Base-by-base conservation (phyloP, 1,139 yeast species). In the Hyphopichia khmerensis region DNA sequence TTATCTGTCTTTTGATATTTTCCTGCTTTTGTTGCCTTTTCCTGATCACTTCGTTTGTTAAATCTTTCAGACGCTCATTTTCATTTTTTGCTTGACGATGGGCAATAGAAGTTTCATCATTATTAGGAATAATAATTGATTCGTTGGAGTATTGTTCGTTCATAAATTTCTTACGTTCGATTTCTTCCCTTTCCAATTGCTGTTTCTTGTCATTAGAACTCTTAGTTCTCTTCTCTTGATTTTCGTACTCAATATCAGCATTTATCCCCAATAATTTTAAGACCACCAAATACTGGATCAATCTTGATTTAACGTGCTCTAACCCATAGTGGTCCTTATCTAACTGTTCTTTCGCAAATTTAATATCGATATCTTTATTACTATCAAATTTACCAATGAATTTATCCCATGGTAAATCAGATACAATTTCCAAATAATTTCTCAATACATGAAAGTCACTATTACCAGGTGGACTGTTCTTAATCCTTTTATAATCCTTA, bases 271-370 rank as follows among this genome's bases (percentile, higher is more conserved):
- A 78, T 34, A 88, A 69, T 49, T 87, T 84, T 52, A 87, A 66
- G 11, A 89, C 91, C 9, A 93, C 90, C 40, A 88, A 67, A 56
- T 88, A 89, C 59, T 91, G 96, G 38, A 90, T 64, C 43, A 91
- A 75, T 42, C 97, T 74, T 52, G 79, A 84, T 61, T 91, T 91
- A 40, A 89, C 96, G 48, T 84, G 81, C 44, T 82, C 80, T 57
- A 91, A 72, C 0, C 97, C 97, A 59, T 81, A 87, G 64, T 91
- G 97, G 52, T 89, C 96, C 29, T 72, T 74, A 57, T 90, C 89
- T 34, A 91, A 68, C 47, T 82, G 81, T 16, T 64, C 60, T 44
- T 75, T 74, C 0, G 96, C 95, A 11, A 61, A 62, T 1, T 54
- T 60, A 19, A 87, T 62, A 50, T 86, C 80, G 40, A 82, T 67